Evolutionary conservation across 805 yeast genomes (phyloP).

Genomic region (Wickerhamiella dianesei): DNA sequence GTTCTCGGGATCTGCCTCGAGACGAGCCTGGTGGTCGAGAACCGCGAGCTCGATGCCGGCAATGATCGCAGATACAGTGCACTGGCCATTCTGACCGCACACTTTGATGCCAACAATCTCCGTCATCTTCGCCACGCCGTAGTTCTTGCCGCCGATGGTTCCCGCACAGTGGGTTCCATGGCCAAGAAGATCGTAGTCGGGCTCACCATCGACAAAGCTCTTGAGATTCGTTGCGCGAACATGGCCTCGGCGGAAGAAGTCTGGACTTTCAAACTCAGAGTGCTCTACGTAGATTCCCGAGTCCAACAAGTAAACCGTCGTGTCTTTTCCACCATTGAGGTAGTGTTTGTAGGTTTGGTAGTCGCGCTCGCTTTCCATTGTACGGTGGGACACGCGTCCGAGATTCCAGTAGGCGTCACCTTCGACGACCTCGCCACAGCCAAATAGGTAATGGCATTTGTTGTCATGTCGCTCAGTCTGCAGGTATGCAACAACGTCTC

Average conservation of each 20-base stretch:
- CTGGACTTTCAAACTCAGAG: conserved; percentile 30
- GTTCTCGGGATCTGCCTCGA: background rate
- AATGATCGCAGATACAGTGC: conserved; percentile 31
- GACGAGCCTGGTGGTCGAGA: conserved; percentile 10
- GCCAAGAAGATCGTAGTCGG: conserved; percentile 58
- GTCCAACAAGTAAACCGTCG: conserved; percentile 67
- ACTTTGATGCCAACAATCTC: conserved; percentile 63
- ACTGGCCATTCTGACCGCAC: conserved; percentile 53
- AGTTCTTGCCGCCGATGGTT: conserved; percentile 60
- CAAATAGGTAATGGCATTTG: background rate
- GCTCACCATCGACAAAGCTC: conserved; percentile 33
- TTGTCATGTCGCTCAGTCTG: conserved; percentile 8
- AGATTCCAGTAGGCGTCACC: conserved; percentile 40
- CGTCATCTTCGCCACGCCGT: conserved; percentile 69
- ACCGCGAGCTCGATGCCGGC: conserved; percentile 29
- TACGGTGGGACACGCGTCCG: conserved; percentile 23
- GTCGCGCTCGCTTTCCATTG: conserved; percentile 2
- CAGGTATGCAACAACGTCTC: conserved; percentile 26
- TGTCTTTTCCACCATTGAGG: conserved; percentile 37
- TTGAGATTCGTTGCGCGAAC: conserved; percentile 30
- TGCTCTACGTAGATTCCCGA: conserved; percentile 46
- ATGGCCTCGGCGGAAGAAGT: conserved; percentile 1
- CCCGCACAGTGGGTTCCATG: conserved; percentile 96
- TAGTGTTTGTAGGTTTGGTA: conserved; percentile 31
- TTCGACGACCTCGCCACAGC: background rate